Percentiles rank a stretch among this genome's conserved stretches.
Evolutionary conservation across 345 rosid genomes (phyloP).

Genomic region (Angophora floribunda): DNA sequence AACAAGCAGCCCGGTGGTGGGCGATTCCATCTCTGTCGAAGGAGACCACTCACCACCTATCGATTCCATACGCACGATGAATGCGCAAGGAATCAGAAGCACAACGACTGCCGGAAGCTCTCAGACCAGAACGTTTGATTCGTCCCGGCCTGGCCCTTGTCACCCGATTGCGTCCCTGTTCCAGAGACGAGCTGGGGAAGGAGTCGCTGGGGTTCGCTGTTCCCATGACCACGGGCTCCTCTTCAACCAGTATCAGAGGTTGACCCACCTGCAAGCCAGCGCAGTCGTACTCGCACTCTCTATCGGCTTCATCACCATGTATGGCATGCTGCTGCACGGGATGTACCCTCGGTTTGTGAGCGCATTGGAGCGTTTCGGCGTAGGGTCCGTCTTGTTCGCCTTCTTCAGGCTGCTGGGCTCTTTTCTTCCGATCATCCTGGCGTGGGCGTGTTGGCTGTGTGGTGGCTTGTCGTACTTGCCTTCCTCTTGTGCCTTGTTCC

Average conservation of each 20-base stretch:
- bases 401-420: neutral
- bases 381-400: neutral
- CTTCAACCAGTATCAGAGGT: neutral
- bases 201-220: neutral
- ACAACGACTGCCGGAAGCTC: no score
- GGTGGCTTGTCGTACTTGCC: neutral
- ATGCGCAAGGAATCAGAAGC: no score
- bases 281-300: neutral
- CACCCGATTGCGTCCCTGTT: neutral
- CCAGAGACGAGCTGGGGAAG: neutral
- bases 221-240: neutral
- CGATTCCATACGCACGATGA: neutral
- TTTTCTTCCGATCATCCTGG: neutral
- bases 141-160: no score
- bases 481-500: neutral
- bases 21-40: neutral
- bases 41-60: neutral
- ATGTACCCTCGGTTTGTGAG: no score
- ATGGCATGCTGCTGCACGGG: no score
- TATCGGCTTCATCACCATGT: no score
- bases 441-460: neutral
- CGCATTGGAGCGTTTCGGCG: no score
- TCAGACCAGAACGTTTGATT: no score
- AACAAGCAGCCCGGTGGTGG: neutral
- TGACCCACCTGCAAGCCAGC: neutral